phyloP scores from a whole-genome alignment of 2,329 filamentous ascomycete species.

The Coniochaeta sp. region DNA sequence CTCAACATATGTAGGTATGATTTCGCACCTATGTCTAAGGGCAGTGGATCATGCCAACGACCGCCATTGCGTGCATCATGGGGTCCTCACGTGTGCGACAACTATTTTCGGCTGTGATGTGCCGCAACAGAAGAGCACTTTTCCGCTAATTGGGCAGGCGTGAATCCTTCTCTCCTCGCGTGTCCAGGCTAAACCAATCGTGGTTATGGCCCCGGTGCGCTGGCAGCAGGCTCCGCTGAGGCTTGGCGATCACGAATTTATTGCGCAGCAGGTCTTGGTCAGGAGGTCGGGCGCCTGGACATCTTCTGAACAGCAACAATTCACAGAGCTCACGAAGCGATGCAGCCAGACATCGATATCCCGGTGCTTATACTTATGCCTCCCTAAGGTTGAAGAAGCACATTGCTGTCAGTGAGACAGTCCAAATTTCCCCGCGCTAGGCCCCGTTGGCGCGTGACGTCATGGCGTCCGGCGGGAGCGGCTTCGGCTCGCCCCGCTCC shows the following conservation, averaged over 20 bases:
- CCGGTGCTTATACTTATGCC: background rate
- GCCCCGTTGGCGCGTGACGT: background rate
- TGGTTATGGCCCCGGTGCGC: background rate
- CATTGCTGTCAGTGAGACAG: background rate
- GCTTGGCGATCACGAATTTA: background rate
- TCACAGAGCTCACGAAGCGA: background rate
- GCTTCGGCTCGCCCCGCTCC: conserved; percentile 10
- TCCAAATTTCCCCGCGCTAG: background rate
- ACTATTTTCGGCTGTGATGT: background rate
- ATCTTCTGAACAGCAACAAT: background rate
- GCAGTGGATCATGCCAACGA: too few species aligned
- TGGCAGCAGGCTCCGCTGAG: background rate
- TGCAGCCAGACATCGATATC: background rate
- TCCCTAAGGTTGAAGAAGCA: background rate
- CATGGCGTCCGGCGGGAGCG: background rate
- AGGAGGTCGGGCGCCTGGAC: too few species aligned
- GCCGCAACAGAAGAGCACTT: background rate
- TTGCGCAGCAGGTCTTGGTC: too few species aligned
- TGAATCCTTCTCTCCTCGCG: background rate
- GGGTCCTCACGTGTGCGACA: background rate
- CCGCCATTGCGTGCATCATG: background rate
- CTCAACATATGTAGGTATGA: too few species aligned
- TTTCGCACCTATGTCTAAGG: too few species aligned
- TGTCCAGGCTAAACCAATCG: background rate
- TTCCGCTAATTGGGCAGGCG: background rate